phyloP scores from a whole-genome alignment of 176 grass and related monocot genomes.

The Cenchrus americanus region DNA sequence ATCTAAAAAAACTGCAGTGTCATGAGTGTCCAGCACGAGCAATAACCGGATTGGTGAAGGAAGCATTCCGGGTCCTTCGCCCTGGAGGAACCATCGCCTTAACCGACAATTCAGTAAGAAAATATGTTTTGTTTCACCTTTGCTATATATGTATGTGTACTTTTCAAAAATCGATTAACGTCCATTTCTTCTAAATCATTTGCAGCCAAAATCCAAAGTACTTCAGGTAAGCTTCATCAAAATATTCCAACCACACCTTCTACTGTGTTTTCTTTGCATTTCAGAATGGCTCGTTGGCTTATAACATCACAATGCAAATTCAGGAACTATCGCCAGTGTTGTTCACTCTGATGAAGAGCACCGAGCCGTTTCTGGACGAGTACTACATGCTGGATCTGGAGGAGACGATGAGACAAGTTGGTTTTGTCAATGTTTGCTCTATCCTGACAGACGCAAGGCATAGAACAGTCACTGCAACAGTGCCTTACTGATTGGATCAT shows the following conservation, averaged over 20 bases:
- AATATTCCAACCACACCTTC: neutral
- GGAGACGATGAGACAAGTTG: slow-evolving; percentile 54
- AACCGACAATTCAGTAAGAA: slow-evolving; percentile 82
- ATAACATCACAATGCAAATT: neutral
- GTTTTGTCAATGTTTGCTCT: slow-evolving; percentile 67
- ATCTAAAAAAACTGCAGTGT: slow-evolving; percentile 45
- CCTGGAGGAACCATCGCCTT: slow-evolving; percentile 77
- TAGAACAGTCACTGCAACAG: slow-evolving; percentile 83
- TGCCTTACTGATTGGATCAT: slow-evolving; percentile 47
- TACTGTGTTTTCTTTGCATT: neutral
- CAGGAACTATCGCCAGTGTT: slow-evolving; percentile 81
- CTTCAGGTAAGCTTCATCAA: slow-evolving; percentile 61
- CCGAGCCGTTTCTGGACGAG: slow-evolving; percentile 85
- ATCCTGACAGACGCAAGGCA: slow-evolving; percentile 80
- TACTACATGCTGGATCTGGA: slow-evolving; percentile 89
- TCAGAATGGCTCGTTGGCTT: neutral
- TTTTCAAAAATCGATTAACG: slow-evolving; percentile 3
- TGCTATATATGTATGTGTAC: neutral
- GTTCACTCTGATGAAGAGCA: slow-evolving; percentile 88
- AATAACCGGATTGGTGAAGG: slow-evolving; percentile 64
- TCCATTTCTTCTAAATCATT: slow-evolving; percentile 26
- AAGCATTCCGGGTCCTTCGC: slow-evolving; percentile 69
- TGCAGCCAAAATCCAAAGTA: slow-evolving; percentile 86
- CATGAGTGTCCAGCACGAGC: slow-evolving; percentile 84
- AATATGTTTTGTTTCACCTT: neutral